Percentiles rank a stretch among this genome's conserved stretches.
phyloP scores from a whole-genome alignment of 306 rosid species.

The Lathyrus aphaca region DNA sequence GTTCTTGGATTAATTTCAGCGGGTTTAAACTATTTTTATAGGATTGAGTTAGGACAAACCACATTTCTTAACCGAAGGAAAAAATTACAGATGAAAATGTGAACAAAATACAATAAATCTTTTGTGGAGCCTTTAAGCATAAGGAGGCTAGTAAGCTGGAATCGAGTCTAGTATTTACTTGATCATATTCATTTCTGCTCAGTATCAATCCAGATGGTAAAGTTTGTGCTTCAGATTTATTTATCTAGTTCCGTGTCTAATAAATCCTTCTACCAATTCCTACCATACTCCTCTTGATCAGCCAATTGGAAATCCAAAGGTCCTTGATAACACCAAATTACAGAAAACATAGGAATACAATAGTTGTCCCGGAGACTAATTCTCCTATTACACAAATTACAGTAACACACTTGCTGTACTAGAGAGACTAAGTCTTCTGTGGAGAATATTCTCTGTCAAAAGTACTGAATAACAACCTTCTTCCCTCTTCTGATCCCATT shows the following conservation, averaged over 20 bases:
- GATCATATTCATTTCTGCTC: slow-evolving; percentile 18
- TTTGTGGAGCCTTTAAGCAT: slow-evolving; percentile 7
- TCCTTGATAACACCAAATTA: slow-evolving; percentile 13
- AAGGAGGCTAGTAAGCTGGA: slow-evolving; percentile 23
- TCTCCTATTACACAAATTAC: slow-evolving; percentile 7
- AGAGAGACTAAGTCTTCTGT: neutral
- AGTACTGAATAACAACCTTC: neutral
- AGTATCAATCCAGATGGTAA: slow-evolving; percentile 13
- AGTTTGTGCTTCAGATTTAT: slow-evolving; percentile 24
- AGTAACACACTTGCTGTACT: neutral
- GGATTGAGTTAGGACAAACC: no score
- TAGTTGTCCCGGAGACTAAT: neutral
- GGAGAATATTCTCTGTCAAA: neutral
- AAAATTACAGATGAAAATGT: neutral
- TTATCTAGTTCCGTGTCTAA: neutral
- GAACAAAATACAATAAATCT: slow-evolving; percentile 11
- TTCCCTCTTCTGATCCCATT: neutral
- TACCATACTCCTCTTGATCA: slow-evolving; percentile 8
- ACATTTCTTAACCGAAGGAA: no score
- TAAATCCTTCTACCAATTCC: slow-evolving; percentile 7
- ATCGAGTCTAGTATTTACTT: slow-evolving; percentile 20
- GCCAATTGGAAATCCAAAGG: slow-evolving; percentile 21
- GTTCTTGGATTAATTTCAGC: no score
- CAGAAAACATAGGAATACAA: neutral
- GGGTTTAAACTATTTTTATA: no score